phyloP scores from a whole-genome alignment of 495 filamentous ascomycete species.

The Aspergillus panamensis region DNA sequence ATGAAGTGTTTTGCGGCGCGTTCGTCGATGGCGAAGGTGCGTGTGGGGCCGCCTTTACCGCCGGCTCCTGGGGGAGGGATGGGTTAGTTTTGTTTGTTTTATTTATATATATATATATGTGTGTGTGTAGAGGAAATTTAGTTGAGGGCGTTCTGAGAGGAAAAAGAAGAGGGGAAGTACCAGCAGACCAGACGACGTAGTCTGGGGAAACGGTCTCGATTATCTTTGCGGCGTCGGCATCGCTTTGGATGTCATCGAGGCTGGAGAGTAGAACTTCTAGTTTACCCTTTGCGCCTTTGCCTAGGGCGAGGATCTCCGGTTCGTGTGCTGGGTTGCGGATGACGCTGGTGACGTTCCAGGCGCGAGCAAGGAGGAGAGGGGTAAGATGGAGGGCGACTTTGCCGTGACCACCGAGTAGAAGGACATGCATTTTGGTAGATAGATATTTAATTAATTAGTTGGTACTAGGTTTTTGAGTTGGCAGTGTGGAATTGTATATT shows the following conservation, averaged over 20 bases:
- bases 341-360: constrained; percentile 73
- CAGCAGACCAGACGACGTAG: constrained; percentile 78
- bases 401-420: constrained; percentile 79
- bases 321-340: constrained; percentile 70
- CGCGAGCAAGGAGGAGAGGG: constrained; percentile 65
- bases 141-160: background rate
- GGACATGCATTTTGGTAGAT: constrained; percentile 48
- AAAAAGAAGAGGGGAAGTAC: constrained; percentile 30
- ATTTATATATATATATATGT: constrained; percentile 3
- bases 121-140: background rate
- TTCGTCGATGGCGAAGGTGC: constrained; percentile 62
- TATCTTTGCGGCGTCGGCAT: constrained; percentile 57
- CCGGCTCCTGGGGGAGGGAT: constrained; percentile 53
- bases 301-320: constrained; percentile 56
- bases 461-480: background rate
- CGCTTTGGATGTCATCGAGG: constrained; percentile 64
- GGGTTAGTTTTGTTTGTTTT: constrained; percentile 7
- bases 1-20: constrained; percentile 71
- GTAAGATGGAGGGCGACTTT: constrained; percentile 75
- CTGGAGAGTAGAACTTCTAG: constrained; percentile 62
- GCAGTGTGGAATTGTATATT: background rate
- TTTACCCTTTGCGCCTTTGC: constrained; percentile 50
- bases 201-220: constrained; percentile 58
- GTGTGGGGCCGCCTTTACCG: constrained; percentile 64
- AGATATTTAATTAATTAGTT: background rate